These are phyloP conservation scores for Furcasterigmium sp. DNA, from an alignment of 2,329 filamentous ascomycete genomes.

Conservation along the genomic window DNA sequence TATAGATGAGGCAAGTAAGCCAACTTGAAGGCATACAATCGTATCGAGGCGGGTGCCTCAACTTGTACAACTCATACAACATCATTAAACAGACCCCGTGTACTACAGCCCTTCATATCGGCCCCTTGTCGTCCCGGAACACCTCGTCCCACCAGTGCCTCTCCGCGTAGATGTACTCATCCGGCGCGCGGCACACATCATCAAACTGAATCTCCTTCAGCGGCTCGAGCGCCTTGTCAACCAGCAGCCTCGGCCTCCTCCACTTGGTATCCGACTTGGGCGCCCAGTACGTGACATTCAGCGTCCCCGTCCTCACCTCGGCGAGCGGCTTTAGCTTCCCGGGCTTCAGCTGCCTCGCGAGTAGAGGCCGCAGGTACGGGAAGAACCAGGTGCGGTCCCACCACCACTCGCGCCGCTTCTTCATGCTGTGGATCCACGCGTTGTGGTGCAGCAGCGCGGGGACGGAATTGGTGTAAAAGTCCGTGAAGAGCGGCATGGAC, in stretches of 20 bases:
- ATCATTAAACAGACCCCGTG: not conserved
- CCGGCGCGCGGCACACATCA: slow-evolving; percentile 10
- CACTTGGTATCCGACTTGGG: slow-evolving; percentile 6
- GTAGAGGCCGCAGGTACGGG: slow-evolving; percentile 12
- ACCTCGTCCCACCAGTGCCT: slow-evolving; percentile 24
- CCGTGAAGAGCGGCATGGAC: slow-evolving; percentile 14
- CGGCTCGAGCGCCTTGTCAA: slow-evolving; percentile 2
- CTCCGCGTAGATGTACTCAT: slow-evolving; percentile 6
- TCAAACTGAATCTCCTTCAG: slow-evolving; percentile 8
- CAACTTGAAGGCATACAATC: not conserved
- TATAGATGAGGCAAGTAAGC: not conserved
- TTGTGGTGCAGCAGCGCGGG: slow-evolving; percentile 18
- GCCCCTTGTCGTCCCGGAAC: slow-evolving; percentile 18
- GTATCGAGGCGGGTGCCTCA: not conserved
- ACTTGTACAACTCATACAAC: not conserved
- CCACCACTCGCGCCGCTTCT: slow-evolving; percentile 14
- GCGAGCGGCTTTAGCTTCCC: slow-evolving; percentile 13
- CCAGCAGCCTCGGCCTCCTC: slow-evolving; percentile 4
- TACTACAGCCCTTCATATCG: not conserved
- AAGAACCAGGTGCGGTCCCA: slow-evolving; percentile 19
- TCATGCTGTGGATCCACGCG: slow-evolving; percentile 12
- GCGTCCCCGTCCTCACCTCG: slow-evolving; percentile 5
- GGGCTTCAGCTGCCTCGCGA: slow-evolving; percentile 5
- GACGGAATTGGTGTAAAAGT: slow-evolving; percentile 16
- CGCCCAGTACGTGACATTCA: slow-evolving; percentile 15